phyloP scores from a whole-genome alignment of 306 rosid genomes.

The Citrullus colocynthis region DNA sequence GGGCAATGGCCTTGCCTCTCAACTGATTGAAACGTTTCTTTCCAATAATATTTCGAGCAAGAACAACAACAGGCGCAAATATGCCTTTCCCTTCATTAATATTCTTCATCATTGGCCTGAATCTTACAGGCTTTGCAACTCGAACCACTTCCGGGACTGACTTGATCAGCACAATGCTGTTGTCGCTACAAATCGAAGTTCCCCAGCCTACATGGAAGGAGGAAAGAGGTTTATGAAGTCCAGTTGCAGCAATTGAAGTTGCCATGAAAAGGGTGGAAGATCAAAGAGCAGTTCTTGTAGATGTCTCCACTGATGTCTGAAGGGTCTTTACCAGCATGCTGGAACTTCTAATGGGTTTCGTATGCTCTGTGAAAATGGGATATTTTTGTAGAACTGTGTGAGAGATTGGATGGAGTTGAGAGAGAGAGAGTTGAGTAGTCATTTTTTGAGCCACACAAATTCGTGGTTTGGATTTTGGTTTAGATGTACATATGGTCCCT shows the following conservation, averaged over 20 bases:
- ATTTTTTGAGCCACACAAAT: slow-evolving; percentile 9
- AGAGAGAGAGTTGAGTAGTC: slow-evolving; percentile 5
- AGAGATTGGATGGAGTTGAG: background rate
- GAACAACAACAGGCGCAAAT: slow-evolving; percentile 74
- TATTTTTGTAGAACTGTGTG: background rate
- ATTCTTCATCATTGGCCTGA: slow-evolving; percentile 86
- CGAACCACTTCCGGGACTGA: slow-evolving; percentile 49
- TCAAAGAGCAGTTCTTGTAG: background rate
- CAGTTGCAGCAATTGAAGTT: slow-evolving; percentile 46
- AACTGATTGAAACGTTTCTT: slow-evolving; percentile 87
- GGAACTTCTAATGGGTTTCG: background rate
- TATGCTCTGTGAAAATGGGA: background rate
- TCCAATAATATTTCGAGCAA: slow-evolving; percentile 62
- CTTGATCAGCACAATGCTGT: slow-evolving; percentile 31
- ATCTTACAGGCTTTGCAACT: slow-evolving; percentile 40
- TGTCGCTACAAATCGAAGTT: slow-evolving; percentile 54
- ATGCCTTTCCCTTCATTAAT: slow-evolving; percentile 89
- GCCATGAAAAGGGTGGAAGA: slow-evolving; percentile 36
- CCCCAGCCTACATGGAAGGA: slow-evolving; percentile 72
- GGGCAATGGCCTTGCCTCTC: slow-evolving; percentile 96
- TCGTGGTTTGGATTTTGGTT: background rate
- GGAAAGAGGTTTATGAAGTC: slow-evolving; percentile 29
- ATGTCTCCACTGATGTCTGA: background rate
- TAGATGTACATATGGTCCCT: background rate
- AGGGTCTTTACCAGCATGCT: background rate